These are phyloP conservation scores for Pestalotiopsis sp. DNA, from an alignment of 2,329 filamentous ascomycete species.

Conservation along the genomic window DNA sequence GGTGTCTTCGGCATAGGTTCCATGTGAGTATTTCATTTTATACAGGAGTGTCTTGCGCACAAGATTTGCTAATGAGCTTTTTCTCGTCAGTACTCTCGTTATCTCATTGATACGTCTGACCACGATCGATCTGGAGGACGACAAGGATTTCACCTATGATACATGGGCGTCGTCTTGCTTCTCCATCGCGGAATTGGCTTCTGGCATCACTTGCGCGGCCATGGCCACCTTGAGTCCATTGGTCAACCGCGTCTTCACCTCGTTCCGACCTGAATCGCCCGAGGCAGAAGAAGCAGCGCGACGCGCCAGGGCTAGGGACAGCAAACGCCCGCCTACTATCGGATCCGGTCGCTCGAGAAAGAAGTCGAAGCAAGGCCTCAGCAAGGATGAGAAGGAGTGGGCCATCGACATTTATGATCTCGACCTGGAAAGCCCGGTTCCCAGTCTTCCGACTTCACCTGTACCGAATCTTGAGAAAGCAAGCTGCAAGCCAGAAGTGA, in stretches of 20 bases:
- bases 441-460: neutral
- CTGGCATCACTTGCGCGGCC: slow-evolving; percentile 16
- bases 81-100: slow-evolving; percentile 6
- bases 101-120: slow-evolving; percentile 18
- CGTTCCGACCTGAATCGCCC: neutral
- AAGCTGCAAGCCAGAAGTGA: neutral
- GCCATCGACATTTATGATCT: neutral
- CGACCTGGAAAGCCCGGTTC: neutral
- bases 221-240: slow-evolving; percentile 16
- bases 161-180: slow-evolving; percentile 14
- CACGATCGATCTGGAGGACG: slow-evolving; percentile 7
- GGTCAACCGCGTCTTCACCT: slow-evolving; percentile 11
- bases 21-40: neutral
- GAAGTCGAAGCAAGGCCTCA: neutral
- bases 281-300: neutral
- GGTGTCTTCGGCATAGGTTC: slow-evolving; percentile 16
- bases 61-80: neutral
- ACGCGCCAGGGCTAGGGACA: neutral
- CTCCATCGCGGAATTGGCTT: slow-evolving; percentile 17
- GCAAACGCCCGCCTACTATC: neutral
- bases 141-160: slow-evolving; percentile 14
- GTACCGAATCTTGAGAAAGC: neutral
- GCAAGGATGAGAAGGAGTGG: neutral
- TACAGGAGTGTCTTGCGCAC: neutral
- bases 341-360: neutral